Percentiles rank a stretch among this genome's conserved stretches.
These are phyloP conservation scores for Chaetomium cochliodes DNA, from an alignment of 495 filamentous ascomycete species.

Conservation along the genomic window DNA sequence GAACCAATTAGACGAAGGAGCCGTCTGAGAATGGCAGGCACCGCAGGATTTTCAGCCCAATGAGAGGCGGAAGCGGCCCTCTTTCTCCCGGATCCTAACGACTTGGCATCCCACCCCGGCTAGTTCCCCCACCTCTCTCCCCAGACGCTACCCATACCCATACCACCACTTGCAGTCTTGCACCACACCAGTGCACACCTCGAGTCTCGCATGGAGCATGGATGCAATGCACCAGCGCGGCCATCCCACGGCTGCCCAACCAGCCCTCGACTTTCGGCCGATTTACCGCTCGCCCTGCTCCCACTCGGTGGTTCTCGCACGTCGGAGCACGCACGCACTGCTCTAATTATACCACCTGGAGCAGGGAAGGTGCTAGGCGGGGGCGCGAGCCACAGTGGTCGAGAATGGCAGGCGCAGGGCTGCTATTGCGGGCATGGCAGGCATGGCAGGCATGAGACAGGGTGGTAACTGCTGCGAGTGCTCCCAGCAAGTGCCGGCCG, in stretches of 20 bases:
- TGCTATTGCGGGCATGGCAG: not conserved
- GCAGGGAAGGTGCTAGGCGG: conserved; percentile 14
- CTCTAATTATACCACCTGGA: conserved; percentile 40
- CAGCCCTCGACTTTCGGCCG: conserved; percentile 41
- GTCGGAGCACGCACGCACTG: conserved; percentile 31
- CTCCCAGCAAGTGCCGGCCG: conserved; percentile 16
- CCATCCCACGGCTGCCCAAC: conserved; percentile 39
- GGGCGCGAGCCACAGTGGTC: conserved; percentile 11
- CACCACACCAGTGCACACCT: too few relatives aligned
- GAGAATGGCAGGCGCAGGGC: conserved; percentile 2
- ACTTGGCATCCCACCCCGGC: conserved; percentile 8
- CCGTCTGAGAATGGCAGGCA: conserved; percentile 29
- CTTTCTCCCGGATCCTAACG: conserved; percentile 19
- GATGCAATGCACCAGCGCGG: conserved; percentile 23
- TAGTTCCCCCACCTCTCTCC: conserved; percentile 7
- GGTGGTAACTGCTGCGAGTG: conserved; percentile 12
- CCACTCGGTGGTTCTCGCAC: conserved; percentile 21
- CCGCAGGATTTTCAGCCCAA: conserved; percentile 38
- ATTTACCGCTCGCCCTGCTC: conserved; percentile 36
- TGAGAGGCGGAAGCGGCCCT: conserved; percentile 23
- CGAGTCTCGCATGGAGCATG: conserved; percentile 21
- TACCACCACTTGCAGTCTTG: conserved; percentile 20
- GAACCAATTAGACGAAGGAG: conserved; percentile 30
- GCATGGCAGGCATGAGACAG: conserved; percentile 7
- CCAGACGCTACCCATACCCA: conserved; percentile 4